Evolutionary conservation across 768 basidiomycete genomes (phyloP).

Genomic region (Hygrocybe punicea): DNA sequence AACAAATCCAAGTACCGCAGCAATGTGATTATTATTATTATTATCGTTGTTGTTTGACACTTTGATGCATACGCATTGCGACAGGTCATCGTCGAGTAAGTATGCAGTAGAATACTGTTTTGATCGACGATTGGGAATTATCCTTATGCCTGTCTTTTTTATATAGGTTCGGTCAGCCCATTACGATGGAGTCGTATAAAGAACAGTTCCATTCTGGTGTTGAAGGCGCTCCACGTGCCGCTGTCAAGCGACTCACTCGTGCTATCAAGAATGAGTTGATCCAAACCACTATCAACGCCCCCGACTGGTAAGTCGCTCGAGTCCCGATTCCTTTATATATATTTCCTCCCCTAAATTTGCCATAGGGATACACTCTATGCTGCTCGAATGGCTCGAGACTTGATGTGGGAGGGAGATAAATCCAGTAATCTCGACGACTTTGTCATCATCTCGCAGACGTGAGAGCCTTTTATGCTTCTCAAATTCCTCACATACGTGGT

Average conservation of each 20-base stretch:
- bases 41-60: neutral
- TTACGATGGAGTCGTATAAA: conserved; percentile 68
- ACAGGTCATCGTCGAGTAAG: conserved; percentile 73
- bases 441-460: conserved; percentile 88
- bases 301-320: conserved; percentile 88
- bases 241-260: conserved; percentile 84
- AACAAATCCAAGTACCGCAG: conserved; percentile 96
- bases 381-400: conserved; percentile 87
- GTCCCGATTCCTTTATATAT: neutral
- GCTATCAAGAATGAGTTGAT: conserved; percentile 67
- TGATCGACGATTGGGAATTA: too few relatives aligned
- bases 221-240: conserved; percentile 67
- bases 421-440: conserved; percentile 78
- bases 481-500: neutral
- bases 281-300: conserved; percentile 82
- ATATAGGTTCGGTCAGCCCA: conserved; percentile 86
- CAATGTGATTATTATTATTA: conserved; percentile 58
- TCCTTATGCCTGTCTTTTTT: too few relatives aligned
- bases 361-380: conserved; percentile 84
- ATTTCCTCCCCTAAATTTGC: conserved; percentile 1
- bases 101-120: conserved; percentile 15
- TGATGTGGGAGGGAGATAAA: conserved; percentile 85
- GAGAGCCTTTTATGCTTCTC: conserved; percentile 33
- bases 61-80: conserved; percentile 5
- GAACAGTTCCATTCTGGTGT: conserved; percentile 70